These are phyloP conservation scores for Tieghemostelium lacteum DNA, from an alignment of 78 protist species.

Conservation along the genomic window DNA sequence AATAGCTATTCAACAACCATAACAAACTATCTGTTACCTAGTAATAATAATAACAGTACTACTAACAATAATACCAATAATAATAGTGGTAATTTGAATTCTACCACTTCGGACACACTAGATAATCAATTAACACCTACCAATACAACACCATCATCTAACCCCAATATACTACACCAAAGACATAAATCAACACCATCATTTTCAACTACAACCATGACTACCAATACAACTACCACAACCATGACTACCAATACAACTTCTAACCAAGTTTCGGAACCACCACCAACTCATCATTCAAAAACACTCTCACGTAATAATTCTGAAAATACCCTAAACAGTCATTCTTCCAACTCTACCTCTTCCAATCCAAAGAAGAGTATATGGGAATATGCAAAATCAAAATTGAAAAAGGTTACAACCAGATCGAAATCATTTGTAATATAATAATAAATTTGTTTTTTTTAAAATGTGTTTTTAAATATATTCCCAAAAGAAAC, in stretches of 20 bases:
- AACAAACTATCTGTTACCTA: neutral
- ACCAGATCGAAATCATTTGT: neutral
- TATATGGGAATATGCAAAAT: neutral
- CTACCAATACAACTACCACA: too few relatives aligned
- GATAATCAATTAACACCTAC: too few relatives aligned
- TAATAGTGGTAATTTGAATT: neutral
- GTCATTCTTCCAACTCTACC: too few relatives aligned
- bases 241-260: too few relatives aligned
- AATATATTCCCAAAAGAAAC: too few relatives aligned
- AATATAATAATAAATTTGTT: too few relatives aligned
- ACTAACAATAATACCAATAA: neutral
- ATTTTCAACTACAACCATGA: neutral
- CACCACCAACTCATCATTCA: neutral
- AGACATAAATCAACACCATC: neutral
- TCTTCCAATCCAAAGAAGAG: too few relatives aligned
- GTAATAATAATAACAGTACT: too few relatives aligned
- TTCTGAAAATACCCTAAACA: too few relatives aligned
- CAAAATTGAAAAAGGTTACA: neutral
- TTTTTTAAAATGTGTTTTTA: too few relatives aligned
- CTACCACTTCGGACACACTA: neutral
- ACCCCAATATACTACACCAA: neutral
- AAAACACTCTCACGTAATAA: neutral
- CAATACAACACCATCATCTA: neutral
- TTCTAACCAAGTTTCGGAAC: neutral
- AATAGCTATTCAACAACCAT: neutral